Percentiles rank a stretch among this genome's conserved stretches.
Conservation (phyloP, 768 basidiomycete genomes). For the Macrolepiota dolichaula region DNA sequence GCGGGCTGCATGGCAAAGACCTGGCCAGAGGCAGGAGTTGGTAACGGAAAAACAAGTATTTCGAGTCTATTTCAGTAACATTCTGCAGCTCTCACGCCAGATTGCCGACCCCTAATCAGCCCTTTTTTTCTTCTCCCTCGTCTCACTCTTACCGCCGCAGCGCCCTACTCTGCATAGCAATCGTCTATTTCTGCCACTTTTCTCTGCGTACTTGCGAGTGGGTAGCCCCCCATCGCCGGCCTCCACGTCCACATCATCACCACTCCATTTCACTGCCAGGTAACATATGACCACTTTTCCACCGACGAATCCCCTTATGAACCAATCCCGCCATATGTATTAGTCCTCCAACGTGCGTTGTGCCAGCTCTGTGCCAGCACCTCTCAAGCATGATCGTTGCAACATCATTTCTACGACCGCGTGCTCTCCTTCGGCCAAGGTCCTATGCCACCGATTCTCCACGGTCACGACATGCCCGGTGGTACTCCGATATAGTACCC, state of each 20-base stretch:
- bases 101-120: too few relatives aligned
- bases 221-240: not conserved
- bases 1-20: conserved; percentile 27
- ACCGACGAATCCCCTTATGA: conserved; percentile 7
- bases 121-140: not conserved
- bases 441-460: conserved; percentile 12
- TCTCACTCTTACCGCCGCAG: too few relatives aligned
- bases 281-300: not conserved
- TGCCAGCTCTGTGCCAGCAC: not conserved
- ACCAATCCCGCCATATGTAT: not conserved
- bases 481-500: conserved; percentile 69
- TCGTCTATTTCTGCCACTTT: not conserved
- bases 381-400: not conserved
- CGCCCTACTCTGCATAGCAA: too few relatives aligned
- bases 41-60: conserved; percentile 9
- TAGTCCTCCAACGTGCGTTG: not conserved
- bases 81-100: not conserved
- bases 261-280: not conserved
- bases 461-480: conserved; percentile 53
- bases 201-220: not conserved
- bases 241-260: not conserved
- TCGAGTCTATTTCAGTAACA: not conserved
- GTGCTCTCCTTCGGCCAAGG: conserved; percentile 14
- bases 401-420: not conserved
- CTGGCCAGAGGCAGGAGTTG: conserved; percentile 25